Base-by-base conservation (phyloP, 2,329 filamentous ascomycete species). In the Phialophora verrucosa region DNA sequence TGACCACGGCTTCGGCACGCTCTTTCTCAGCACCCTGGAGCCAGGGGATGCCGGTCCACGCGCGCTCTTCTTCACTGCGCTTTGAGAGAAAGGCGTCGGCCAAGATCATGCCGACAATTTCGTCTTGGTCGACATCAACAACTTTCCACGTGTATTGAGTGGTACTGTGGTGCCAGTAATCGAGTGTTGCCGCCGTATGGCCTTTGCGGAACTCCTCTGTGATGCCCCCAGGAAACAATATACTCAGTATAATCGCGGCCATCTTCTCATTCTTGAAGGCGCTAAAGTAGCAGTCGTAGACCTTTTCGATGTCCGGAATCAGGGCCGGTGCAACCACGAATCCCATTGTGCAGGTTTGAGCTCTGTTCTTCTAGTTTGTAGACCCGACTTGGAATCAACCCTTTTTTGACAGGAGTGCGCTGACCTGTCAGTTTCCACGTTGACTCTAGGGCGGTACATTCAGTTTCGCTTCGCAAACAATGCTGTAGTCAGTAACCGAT, bases 271-370 rank as follows among this genome's bases (percentile, higher is more conserved):
- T 66, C 47, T 77, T 74, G 74, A 83, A 84, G 49, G 82, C 79
- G 23, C 75, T 72, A 67, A 83, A 83, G 74, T 83, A 83, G 58
- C 78, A 75, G 64, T 83, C 78, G 74, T 83, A 84, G 38, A 83
- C 76, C 38, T 74, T 74, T 32, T 76, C 75, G 71, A 83, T 82
- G 70, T 83, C 82, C 5, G 80, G 77, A 63, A 82, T 78, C 38
- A 83, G 73, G 14, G 81, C 80, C 25, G 82, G 82, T 25, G 81
- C 73, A n/a, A 83, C 76, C 29, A 78, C 75, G 63, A 79, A 79
- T 49, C 74, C 72, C 79, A 80, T 81, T 32, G 31, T 11, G 31
- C 31, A 32, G 31, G 31, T 10, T 32, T 11, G 31, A 32, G 31
- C 10, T 32, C 31, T 32, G 31, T 32, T 32, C 31, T 32, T 3